Base-by-base conservation (phyloP, 371 early-diverging fungal species). In the Apophysomyces variabilis region DNA sequence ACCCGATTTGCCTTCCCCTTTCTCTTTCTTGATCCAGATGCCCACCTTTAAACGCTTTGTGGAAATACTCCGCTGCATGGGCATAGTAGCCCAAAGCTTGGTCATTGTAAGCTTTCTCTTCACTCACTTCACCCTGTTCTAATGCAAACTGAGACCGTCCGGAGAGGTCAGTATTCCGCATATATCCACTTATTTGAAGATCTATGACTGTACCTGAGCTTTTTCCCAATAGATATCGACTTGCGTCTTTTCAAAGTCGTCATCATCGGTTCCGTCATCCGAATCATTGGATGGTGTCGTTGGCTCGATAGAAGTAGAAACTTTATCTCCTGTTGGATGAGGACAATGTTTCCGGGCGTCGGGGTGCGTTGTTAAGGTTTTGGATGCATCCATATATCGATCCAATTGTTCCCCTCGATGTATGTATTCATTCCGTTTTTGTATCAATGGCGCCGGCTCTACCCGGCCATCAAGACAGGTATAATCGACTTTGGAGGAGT, bases 11-110 rank as follows among this genome's bases (percentile, higher is more conserved):
- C 32, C 3, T 26, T 26, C 32, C 32, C 3, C 3, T 26, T 26
- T 3, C 32, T 26, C 32, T 26, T 26, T 3, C 32, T 26, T 26
- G 32, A 26, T 26, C 32, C 32, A 26, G 32, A 3, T 26, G 3
- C 32, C 32, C 32, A 79, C 79, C 73, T 73, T 74, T 75, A 46
- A 72, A 80, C 2, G 77, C 84, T 47, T 67, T 76, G 6, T 81
- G 61, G 43, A 62, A 82, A 11, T 67, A 66, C 41, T 78, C 79
- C 3, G 86, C 86, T 35, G 86, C 74, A 44, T 82, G 78, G 12
- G 71, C 67, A 45, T 75, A 84, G 57, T 84, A 76, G 9, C 77
- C 77, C 12, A 85, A 67, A 7, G 84, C 84, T 54, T 76, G 66
- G 16, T 79, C 80, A 7, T 43, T 65, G 62, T 77, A 65, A 7